Base-by-base conservation (phyloP, 805 yeast genomes). In the Barnettozyma sucrosica region DNA sequence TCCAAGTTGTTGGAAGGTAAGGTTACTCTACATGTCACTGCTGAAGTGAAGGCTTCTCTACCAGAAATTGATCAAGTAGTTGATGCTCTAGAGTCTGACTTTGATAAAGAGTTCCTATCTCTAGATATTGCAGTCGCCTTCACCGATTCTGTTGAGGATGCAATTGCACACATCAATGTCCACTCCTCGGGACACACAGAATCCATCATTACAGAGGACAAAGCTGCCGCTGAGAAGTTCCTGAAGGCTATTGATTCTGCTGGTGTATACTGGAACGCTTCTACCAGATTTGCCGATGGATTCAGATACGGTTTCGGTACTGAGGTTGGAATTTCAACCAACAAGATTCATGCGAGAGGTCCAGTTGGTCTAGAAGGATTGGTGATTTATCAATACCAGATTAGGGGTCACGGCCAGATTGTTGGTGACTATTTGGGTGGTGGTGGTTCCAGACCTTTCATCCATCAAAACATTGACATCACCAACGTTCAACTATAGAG, bases 101-200 rank as follows among this genome's bases (percentile, higher is more conserved):
- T 93, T 57, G 81, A 78, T 57, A 81, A 79, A 43, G 99, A 93
- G 67, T 93, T 83, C 62, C 69, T 93, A 54, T 82, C 95, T 1
- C 70, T 88, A 36, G 95, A 88, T 57, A 74, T 92, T 46, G 89
- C 97, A 1, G 85, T 90, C 19, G 79, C 74, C 52, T 67, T 79
- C 20, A 83, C 85, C 10, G 63, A 65, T 4, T 70, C 77, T 16
- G 79, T 85, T 2, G 73, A 76, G 24, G 84, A 73, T 24, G 98
- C 98, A n/a, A 81, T 93, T 43, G 57, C 67, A 11, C 97, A 92
- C 64, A 92, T 93, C 57, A 93, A 93, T 64, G 58, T 68, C 34
- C 97, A 93, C 64, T 92, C 98, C 1, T 93, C 99, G 2, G 92
- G 89, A 58, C 99, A 93, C 67, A 93, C 99, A 0, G 99, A 93